Conservation (phyloP, 1,139 yeast species). For the Yamadazyma oceani region DNA sequence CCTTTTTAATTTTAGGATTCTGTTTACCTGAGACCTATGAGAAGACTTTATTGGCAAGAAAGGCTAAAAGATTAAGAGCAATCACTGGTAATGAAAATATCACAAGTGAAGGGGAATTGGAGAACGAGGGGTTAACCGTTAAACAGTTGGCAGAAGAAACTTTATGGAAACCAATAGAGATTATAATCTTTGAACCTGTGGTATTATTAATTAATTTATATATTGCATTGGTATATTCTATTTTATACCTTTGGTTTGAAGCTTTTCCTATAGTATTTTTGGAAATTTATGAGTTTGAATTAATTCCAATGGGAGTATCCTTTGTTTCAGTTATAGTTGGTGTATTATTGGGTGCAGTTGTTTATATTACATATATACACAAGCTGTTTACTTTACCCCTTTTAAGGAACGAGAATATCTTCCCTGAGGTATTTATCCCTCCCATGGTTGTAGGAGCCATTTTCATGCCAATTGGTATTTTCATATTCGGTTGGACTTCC, state of each 20-base stretch:
- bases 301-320: constrained; percentile 28
- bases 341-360: constrained; percentile 19
- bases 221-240: constrained; percentile 30
- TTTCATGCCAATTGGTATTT: constrained; percentile 29
- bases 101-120: constrained; percentile 44
- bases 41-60: constrained; percentile 42
- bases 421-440: constrained; percentile 65
- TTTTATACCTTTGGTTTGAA: constrained; percentile 34
- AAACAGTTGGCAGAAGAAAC: constrained; percentile 22
- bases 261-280: constrained; percentile 31
- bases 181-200: constrained; percentile 30
- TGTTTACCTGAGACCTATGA: constrained; percentile 53
- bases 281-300: constrained; percentile 22
- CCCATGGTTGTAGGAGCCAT: constrained; percentile 38
- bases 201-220: constrained; percentile 30
- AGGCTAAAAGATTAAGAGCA: constrained; percentile 46
- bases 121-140: constrained; percentile 28
- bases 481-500: constrained; percentile 35
- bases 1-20: constrained; percentile 30
- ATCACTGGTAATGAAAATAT: constrained; percentile 42
- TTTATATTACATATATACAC: constrained; percentile 22
- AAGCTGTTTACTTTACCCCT: constrained; percentile 25
- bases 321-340: constrained; percentile 23
- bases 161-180: constrained; percentile 34
- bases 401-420: constrained; percentile 34